A percentile compares a stretch with the other conserved stretches of the same genome.
These are phyloP conservation scores for Russula sp. DNA, from an alignment of 768 basidiomycete genomes.

Conservation along the genomic window DNA sequence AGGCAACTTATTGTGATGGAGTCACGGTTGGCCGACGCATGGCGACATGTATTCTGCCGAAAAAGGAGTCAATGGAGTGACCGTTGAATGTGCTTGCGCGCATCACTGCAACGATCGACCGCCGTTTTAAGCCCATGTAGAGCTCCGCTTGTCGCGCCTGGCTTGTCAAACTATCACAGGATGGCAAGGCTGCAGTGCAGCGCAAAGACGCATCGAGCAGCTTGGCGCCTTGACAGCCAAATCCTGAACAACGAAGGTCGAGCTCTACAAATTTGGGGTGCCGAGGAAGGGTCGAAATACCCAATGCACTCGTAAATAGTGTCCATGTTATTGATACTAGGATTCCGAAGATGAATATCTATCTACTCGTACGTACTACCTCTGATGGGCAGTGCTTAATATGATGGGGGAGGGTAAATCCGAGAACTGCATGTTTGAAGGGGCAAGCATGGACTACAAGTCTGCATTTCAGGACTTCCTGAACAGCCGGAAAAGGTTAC, in stretches of 20 bases:
- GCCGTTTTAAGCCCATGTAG: conserved; percentile 29
- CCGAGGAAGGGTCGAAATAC: neutral
- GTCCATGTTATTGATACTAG: conserved; percentile 2
- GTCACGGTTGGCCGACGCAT: conserved; percentile 45
- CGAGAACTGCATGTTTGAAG: neutral
- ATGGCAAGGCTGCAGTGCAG: neutral
- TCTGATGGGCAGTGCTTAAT: neutral
- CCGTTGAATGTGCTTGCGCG: neutral
- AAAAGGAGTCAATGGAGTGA: conserved; percentile 53
- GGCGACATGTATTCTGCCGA: conserved; percentile 67
- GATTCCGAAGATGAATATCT: conserved; percentile 6
- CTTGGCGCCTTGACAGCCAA: conserved; percentile 7
- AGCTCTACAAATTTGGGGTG: neutral
- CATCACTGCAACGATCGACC: neutral
- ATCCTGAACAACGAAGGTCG: neutral
- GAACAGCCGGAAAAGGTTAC: conserved; percentile 78
- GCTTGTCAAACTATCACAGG: conserved; percentile 27
- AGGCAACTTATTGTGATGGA: conserved; percentile 66
- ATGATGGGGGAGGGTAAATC: neutral
- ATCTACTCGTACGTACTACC: neutral
- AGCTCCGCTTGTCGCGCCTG: conserved; percentile 54
- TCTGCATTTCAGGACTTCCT: conserved; percentile 48
- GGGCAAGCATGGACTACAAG: conserved; percentile 3
- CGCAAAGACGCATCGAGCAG: conserved; percentile 3
- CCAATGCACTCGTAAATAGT: conserved; percentile 9